These are phyloP conservation scores for Hymenoscyphus linearis DNA, from an alignment of 2,329 filamentous ascomycete genomes.

Conservation along the genomic window DNA sequence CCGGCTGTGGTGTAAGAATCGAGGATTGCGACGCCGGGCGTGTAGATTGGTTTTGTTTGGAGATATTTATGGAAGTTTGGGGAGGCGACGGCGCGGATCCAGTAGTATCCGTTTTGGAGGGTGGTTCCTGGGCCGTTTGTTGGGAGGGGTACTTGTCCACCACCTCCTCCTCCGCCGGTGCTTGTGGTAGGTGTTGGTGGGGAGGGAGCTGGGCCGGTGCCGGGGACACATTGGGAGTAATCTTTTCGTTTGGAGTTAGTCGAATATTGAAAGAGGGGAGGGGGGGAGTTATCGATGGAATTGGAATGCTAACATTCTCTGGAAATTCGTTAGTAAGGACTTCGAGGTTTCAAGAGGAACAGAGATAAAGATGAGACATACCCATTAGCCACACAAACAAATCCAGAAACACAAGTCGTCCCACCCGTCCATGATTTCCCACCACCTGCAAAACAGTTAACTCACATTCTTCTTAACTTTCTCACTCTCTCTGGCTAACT, in stretches of 20 bases:
- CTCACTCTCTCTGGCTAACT: neutral
- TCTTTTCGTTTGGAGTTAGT: slow-evolving; percentile 13
- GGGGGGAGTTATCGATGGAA: neutral
- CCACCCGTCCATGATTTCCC: slow-evolving; percentile 22
- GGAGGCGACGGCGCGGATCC: slow-evolving; percentile 51
- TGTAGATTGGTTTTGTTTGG: slow-evolving; percentile 41
- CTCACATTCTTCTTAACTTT: neutral
- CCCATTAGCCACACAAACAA: slow-evolving; percentile 27
- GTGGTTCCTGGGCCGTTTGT: slow-evolving; percentile 36
- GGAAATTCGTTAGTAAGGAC: neutral
- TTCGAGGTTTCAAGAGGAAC: neutral
- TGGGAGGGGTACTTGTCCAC: no score
- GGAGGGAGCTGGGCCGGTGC: slow-evolving; percentile 22
- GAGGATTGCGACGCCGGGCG: slow-evolving; percentile 45
- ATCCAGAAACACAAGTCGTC: slow-evolving; percentile 26
- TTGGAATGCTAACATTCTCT: slow-evolving; percentile 14
- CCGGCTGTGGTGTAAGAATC: slow-evolving; percentile 48
- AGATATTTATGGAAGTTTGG: slow-evolving; percentile 55
- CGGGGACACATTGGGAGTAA: slow-evolving; percentile 39
- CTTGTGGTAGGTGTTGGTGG: slow-evolving; percentile 7
- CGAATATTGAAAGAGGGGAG: neutral
- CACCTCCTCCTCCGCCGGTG: slow-evolving; percentile 19
- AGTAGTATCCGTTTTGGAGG: slow-evolving; percentile 41
- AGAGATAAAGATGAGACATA: slow-evolving; percentile 14
- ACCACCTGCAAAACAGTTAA: slow-evolving; percentile 19